A percentile compares a stretch with the other conserved stretches of the same genome.
These are phyloP conservation scores for Globisporangium radiosum DNA, from an alignment of 352 stramenopile species.

Conservation along the genomic window DNA sequence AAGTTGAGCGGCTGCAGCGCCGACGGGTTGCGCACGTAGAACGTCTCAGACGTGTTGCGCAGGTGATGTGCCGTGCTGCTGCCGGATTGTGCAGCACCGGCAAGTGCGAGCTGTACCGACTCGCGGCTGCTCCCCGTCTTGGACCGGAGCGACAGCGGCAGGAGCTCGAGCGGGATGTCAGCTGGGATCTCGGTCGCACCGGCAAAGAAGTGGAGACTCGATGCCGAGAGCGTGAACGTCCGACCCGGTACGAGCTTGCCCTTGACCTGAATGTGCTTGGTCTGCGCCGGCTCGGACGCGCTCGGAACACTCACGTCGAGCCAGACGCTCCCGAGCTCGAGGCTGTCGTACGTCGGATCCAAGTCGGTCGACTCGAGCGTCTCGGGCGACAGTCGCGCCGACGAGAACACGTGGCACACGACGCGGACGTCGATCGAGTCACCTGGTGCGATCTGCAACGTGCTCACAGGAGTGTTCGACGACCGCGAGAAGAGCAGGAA, in stretches of 20 bases:
- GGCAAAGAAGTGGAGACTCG: slow-evolving; percentile 76
- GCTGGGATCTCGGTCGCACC: slow-evolving; percentile 44
- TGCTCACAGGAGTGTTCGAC: slow-evolving; percentile 70
- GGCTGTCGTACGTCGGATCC: slow-evolving; percentile 34
- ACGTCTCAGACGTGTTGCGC: slow-evolving; percentile 64
- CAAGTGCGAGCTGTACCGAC: slow-evolving; percentile 18
- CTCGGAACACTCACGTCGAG: slow-evolving; percentile 66
- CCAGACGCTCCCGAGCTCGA: slow-evolving; percentile 56
- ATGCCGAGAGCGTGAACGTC: slow-evolving; percentile 77
- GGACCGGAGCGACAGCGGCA: slow-evolving; percentile 33
- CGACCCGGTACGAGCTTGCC: slow-evolving; percentile 73
- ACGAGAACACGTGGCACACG: slow-evolving; percentile 63
- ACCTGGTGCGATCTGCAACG: slow-evolving; percentile 55
- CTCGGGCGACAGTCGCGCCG: slow-evolving; percentile 45
- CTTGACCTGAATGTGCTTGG: slow-evolving; percentile 61
- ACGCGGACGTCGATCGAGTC: slow-evolving; percentile 83
- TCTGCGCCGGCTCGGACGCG: slow-evolving; percentile 53
- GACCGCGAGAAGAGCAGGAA: slow-evolving; percentile 73
- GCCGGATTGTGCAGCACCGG: slow-evolving; percentile 14
- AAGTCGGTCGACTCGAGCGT: slow-evolving; percentile 28
- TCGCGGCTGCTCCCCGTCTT: slow-evolving; percentile 37
- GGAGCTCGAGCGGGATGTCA: slow-evolving; percentile 36
- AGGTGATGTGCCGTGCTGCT: slow-evolving; percentile 49
- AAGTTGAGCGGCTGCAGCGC: slow-evolving; percentile 63
- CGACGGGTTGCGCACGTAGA: slow-evolving; percentile 79